These are phyloP conservation scores for Astragalus membranaceus DNA, from an alignment of 306 rosid species.

Conservation along the genomic window DNA sequence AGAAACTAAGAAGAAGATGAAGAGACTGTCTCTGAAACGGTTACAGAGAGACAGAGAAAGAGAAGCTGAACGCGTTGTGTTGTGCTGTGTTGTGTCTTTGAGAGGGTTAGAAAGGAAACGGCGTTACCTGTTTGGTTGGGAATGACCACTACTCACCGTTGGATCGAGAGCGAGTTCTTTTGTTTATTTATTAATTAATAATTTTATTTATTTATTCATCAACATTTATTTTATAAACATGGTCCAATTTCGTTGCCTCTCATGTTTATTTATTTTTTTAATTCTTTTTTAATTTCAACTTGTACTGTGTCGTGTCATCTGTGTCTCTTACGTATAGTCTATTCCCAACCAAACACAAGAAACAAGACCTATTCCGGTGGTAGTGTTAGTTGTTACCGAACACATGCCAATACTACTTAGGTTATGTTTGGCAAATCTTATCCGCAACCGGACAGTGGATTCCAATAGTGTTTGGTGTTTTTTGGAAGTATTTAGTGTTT, in stretches of 20 bases:
- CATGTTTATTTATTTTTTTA: background rate
- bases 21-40: background rate
- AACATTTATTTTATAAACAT: background rate
- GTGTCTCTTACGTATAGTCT: conserved; percentile 26
- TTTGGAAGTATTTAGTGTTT: too few relatives aligned
- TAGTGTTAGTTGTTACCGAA: conserved; percentile 15
- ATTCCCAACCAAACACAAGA: conserved; percentile 16
- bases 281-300: conserved; percentile 1
- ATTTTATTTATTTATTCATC: background rate
- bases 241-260: background rate
- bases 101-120: conserved; percentile 20
- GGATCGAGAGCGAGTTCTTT: background rate
- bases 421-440: too few relatives aligned
- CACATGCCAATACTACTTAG: too few relatives aligned
- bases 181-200: background rate
- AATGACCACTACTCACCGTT: background rate
- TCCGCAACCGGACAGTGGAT: too few relatives aligned
- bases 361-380: conserved; percentile 14
- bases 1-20: background rate
- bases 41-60: background rate
- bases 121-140: conserved; percentile 24
- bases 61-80: too few relatives aligned
- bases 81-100: background rate
- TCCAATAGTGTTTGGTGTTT: too few relatives aligned
- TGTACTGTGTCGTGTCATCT: conserved; percentile 19